Base-by-base conservation (phyloP, 805 yeast species). In the Yarrowia porcina region DNA sequence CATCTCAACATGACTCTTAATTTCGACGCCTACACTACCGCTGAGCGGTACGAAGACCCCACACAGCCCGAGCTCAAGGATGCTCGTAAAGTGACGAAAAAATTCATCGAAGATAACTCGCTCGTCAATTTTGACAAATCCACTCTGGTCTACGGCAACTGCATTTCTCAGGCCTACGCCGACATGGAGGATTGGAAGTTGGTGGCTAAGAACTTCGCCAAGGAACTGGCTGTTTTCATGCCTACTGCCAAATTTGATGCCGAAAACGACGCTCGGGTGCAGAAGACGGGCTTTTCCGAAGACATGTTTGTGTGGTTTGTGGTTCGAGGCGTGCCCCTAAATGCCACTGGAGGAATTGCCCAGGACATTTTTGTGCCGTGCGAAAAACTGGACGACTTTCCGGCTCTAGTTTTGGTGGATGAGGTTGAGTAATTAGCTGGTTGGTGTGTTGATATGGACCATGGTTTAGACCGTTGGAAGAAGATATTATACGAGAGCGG, bases 221-320 rank as follows among this genome's bases (percentile, higher is more conserved):
- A 36, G 59, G 59, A 52, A 44, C 59, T 52, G 59, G 44, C 59
- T 6, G 33, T 52, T 30, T 52, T 52, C 33, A 52, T 52, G 59
- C 59, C 59, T 5, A 52, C 59, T 8, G 59, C 59, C 17, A 52
- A 52, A 8, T 52, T 52, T 21, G 59, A 52, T 28, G 6, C 59
- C 1, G 59, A n/a, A 18, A 52, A 52, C 38, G 59, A 52, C 44
- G 42, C 59, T 20, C 44, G 44, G 1, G 21, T 35, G 10, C 10
- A 52, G 27, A 33, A 36, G 13, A 36, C 35, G 1, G 59, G 44
- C 6, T 18, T 52, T 7, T 25, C 59, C 8, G 59, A 52, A 25
- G 59, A 52, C 23, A 52, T 52, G 59, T 52, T 52, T 52, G 59
- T 52, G 44, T 52, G 59, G 59, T 52, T 52, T 52, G 59, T 52